A percentile compares a stretch with the other conserved stretches of the same genome.
Conservation (phyloP, 148 eudicot species). For the Cornus controversa region DNA sequence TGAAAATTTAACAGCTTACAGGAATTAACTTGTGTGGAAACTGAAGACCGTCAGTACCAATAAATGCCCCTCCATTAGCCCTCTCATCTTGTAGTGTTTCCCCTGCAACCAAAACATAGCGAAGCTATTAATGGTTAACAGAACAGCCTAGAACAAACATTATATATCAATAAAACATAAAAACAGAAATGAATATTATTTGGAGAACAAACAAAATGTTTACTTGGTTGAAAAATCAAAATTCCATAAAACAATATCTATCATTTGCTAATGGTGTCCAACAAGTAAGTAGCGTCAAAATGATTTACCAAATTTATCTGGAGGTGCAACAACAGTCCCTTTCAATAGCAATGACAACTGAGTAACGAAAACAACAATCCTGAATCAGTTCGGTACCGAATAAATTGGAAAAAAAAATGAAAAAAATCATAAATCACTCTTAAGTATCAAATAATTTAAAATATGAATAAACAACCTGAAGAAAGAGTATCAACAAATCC, state of each 20-base stretch:
- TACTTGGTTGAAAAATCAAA: neutral
- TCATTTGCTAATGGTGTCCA: neutral
- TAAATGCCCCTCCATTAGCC: constrained; percentile 89
- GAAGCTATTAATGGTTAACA: constrained; percentile 1
- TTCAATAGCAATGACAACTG: constrained; percentile 88
- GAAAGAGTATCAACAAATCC: neutral
- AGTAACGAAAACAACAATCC: constrained; percentile 12
- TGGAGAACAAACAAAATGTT: neutral
- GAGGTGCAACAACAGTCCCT: constrained; percentile 98
- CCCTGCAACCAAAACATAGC: constrained; percentile 44
- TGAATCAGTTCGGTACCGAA: neutral
- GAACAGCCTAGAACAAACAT: neutral
- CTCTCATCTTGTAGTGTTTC: constrained; percentile 98
- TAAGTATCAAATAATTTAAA: neutral
- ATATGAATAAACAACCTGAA: neutral
- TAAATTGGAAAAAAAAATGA: neutral
- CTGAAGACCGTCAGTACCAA: constrained; percentile 83
- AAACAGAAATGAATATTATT: neutral
- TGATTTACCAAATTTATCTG: constrained; percentile 86
- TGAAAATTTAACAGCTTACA: constrained; percentile 40
- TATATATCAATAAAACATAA: no score
- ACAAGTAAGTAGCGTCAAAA: constrained; percentile 7
- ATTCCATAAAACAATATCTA: neutral
- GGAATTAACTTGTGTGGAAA: constrained; percentile 93
- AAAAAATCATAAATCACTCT: neutral